Base-by-base conservation (phyloP, 1,284 basidiomycete species). In the Irpex sp. region DNA sequence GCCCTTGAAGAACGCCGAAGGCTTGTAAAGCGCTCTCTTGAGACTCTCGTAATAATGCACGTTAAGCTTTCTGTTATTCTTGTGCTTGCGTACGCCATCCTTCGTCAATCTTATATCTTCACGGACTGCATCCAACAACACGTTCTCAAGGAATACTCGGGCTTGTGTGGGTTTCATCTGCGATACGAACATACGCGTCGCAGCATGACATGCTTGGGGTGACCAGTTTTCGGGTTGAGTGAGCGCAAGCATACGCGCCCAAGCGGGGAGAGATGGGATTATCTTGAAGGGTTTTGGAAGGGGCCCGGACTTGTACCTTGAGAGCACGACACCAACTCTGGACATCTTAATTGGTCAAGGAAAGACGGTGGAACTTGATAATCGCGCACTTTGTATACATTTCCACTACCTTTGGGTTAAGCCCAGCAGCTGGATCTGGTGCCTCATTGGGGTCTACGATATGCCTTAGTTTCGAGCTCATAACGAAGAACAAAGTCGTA, bases 261-360 rank as follows among this genome's bases (percentile, higher is more conserved):
- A 99, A 67, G 94, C 90, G 5, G 94, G 93, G 21, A 98, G 87
- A 4, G 96, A 94, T 2, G 97, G 97, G 36, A 99, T 92, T 63
- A 99, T 94, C 81, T 99, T 99, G 87, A 99, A 97, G 1, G 95
- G 86, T 79, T 99, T 99, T 17, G 97, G 97, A 0, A 99, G 82
- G 1, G 95, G 91, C 1, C 97, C 97, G 6, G 96, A 97, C 72
- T 94, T 96, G 83, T 99, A 98, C 61, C 90, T 89, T 53, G 87
- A 91, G 37, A 99, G 84, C 65, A 97, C 88, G 67, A 86, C 80
- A 35, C 95, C 97, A 60, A 97, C 87, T 81, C 95, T 95, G 31
- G 57, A 49, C 26, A 62, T 36, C 63, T 21, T 46, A n/a, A 57
- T 35, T 17, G 17, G 17, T 50, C 4, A 37, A 13, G 13, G 21